A percentile compares a stretch with the other conserved stretches of the same genome.
Evolutionary conservation across 352 stramenopile genomes (phyloP).

Genomic region (Bremia lactucae): DNA sequence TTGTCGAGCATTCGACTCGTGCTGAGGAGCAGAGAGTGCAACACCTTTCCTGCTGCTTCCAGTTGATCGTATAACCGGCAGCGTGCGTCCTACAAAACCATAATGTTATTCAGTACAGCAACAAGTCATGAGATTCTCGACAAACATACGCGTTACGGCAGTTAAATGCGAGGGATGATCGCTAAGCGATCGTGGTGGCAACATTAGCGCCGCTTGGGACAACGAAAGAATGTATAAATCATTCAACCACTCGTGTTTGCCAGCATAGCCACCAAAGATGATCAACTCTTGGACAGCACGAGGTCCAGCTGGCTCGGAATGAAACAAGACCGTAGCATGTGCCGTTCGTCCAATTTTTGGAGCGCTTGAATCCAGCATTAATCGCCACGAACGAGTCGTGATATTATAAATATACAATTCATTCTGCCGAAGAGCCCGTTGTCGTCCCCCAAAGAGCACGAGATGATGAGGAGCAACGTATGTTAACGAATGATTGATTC

Average conservation of each 20-base stretch:
- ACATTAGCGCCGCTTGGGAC: constrained; percentile 9
- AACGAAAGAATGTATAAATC: constrained; percentile 48
- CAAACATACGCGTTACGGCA: constrained; percentile 17
- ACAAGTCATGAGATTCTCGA: background rate
- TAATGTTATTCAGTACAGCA: constrained; percentile 3
- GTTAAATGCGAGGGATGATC: constrained; percentile 9
- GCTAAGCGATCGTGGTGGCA: constrained; percentile 7
- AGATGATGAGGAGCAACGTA: constrained; percentile 34
- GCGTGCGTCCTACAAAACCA: constrained; percentile 11
- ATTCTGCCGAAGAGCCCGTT: constrained; percentile 35
- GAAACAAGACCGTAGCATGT: constrained; percentile 35
- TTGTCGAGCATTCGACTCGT: constrained; percentile 7
- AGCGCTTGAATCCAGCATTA: constrained; percentile 11
- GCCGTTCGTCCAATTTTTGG: constrained; percentile 33
- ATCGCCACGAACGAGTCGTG: constrained; percentile 21
- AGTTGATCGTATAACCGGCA: constrained; percentile 2
- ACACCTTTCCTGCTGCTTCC: constrained; percentile 7
- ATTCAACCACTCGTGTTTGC: constrained; percentile 45
- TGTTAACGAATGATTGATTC: constrained; percentile 56
- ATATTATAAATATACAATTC: constrained; percentile 47
- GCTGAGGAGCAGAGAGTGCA: constrained; percentile 18
- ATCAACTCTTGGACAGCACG: constrained; percentile 28
- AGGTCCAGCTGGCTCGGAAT: constrained; percentile 7
- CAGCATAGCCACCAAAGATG: constrained; percentile 61
- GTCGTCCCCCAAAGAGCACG: constrained; percentile 49